Conservation (phyloP, 306 rosid species). For the Fragaria vesca region DNA sequence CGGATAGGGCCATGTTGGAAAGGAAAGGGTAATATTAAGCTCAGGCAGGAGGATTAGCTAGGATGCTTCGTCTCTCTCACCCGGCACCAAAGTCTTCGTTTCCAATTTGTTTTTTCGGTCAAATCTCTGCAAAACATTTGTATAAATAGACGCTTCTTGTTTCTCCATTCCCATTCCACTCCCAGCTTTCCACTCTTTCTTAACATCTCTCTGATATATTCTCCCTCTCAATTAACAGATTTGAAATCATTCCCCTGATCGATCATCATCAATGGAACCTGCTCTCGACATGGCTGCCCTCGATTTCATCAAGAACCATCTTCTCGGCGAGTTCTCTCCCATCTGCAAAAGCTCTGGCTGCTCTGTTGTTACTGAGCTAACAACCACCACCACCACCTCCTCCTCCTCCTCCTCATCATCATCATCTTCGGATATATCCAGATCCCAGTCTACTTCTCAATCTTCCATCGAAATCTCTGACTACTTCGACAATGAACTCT, state of each 20-base stretch:
- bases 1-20: background rate
- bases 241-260: background rate
- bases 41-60: background rate
- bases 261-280: background rate
- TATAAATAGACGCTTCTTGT: background rate
- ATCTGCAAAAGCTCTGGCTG: background rate
- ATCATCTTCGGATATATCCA: background rate
- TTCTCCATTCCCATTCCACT: constrained; percentile 4
- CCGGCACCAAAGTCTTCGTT: background rate
- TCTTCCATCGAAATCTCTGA: constrained; percentile 33
- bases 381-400: background rate
- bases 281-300: constrained; percentile 44
- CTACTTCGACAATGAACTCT: constrained; percentile 13
- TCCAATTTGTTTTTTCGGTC: background rate
- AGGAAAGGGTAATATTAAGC: background rate
- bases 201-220: background rate
- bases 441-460: constrained; percentile 31
- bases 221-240: background rate
- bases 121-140: background rate
- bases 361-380: background rate
- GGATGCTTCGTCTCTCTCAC: constrained; percentile 5
- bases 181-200: constrained; percentile 1
- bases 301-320: constrained; percentile 53
- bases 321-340: constrained; percentile 70
- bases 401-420: background rate